Base-by-base conservation (phyloP, 306 rosid genomes). In the Arachis stenosperma region DNA sequence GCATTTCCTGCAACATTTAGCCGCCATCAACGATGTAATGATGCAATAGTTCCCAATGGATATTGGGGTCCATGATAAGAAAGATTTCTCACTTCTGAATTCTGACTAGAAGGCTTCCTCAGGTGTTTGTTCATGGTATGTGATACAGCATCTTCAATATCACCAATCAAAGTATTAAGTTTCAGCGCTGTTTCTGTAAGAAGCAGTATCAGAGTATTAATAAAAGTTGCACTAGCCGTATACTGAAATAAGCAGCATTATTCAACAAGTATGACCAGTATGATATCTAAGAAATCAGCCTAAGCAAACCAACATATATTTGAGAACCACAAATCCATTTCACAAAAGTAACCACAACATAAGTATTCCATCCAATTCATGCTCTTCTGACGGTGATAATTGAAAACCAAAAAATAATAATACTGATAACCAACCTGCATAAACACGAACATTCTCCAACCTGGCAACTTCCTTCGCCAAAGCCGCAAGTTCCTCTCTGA, bases 391-490 rank as follows among this genome's bases (percentile, higher is more conserved):
- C 27, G 1, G 27, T 22, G 27, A 22, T 22, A 37, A 60, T 76
- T 22, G 2, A 58, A 5, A 4, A 2, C 2, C 4, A 33, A 29
- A 7, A 42, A 52, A 39, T 51, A 51, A 51, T 13, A 7, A 51
- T 51, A 13, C 13, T 5, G n/a, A 51, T 51, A 57, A 67, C 82
- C 63, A 67, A 91, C 98, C 97, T 37, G 96, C 92, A 47, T 93
- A 93, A 29, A 83, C 74, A 75, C 96, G 96, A 78, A 93, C 92
- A 0, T 90, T 78, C 81, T 93, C 96, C 81, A 93, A 83, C 65
- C 90, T 90, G 12, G 96, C 92, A 80, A 93, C 94, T 80, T 93
- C 97, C 81, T 88, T 93, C 0, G 98, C 98, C 88, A 93, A 75
- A 14, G 95, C 86, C 66, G 91, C 88, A 63, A 93, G 89, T 76